Evolutionary conservation across 192 early-diverging fungal genomes (phyloP).

Genomic region (Geosiphon pyriformis): DNA sequence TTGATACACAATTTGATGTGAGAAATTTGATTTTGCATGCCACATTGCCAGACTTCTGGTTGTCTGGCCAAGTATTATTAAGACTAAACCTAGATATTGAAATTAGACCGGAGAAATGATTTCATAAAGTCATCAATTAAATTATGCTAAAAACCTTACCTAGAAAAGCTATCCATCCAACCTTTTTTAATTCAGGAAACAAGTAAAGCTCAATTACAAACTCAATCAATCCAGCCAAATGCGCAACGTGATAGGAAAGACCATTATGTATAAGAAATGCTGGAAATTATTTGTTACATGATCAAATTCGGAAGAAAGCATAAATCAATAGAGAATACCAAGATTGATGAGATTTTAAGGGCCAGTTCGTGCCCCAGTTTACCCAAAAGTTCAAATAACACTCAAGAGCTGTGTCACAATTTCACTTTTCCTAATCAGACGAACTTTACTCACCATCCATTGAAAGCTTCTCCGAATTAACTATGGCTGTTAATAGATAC

Average conservation of each 20-base stretch:
- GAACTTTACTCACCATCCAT: conserved; percentile 61
- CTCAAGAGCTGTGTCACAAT: too few species aligned
- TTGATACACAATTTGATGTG: conserved; percentile 70
- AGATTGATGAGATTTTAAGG: conserved; percentile 21
- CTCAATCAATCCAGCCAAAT: conserved; percentile 60
- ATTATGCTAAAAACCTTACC: conserved; percentile 2
- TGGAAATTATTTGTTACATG: too few species aligned
- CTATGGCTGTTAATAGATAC: conserved; percentile 81
- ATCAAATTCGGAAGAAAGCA: conserved; percentile 20
- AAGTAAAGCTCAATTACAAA: conserved; percentile 62
- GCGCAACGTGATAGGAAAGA: conserved; percentile 63
- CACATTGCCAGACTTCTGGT: conserved; percentile 84
- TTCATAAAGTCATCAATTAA: background rate
- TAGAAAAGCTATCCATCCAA: conserved; percentile 30
- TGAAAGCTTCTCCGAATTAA: conserved; percentile 59
- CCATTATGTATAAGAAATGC: conserved; percentile 73
- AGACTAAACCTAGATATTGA: conserved; percentile 44
- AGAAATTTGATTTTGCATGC: conserved; percentile 84
- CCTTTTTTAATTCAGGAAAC: conserved; percentile 45
- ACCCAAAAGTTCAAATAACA: too few species aligned
- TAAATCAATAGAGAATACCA: conserved; percentile 19
- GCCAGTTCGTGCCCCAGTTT: too few species aligned
- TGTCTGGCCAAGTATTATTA: conserved; percentile 65
- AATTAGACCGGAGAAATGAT: background rate
- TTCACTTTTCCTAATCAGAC: too few species aligned